Evolutionary conservation across 805 yeast species (phyloP).

Genomic region (Candida broadrunensis): DNA sequence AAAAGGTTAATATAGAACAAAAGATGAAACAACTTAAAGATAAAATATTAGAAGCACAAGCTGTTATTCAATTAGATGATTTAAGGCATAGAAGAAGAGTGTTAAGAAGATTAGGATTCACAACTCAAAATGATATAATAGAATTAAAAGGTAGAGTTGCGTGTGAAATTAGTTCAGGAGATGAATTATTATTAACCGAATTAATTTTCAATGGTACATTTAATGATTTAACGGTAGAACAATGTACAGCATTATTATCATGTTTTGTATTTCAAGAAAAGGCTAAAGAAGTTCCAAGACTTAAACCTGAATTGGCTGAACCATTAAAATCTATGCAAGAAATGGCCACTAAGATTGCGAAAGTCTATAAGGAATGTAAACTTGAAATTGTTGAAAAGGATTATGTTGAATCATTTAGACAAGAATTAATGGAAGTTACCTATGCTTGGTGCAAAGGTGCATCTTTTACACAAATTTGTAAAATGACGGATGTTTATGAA

Average conservation of each 20-base stretch:
- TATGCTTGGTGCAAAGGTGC: conserved; percentile 97
- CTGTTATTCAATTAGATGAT: conserved; percentile 92
- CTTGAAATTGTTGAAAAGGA: conserved; percentile 88
- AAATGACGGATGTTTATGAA: conserved; percentile 98
- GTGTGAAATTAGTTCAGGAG: conserved; percentile 92
- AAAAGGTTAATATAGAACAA: conserved; percentile 59
- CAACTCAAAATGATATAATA: conserved; percentile 82
- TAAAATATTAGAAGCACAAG: conserved; percentile 77
- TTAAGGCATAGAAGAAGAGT: conserved; percentile 91
- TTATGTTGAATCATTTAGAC: conserved; percentile 86
- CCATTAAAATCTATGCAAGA: conserved; percentile 86
- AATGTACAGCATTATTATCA: conserved; percentile 86
- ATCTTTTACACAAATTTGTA: conserved; percentile 92
- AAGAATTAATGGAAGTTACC: conserved; percentile 95
- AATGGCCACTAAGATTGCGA: conserved; percentile 89
- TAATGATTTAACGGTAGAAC: conserved; percentile 82
- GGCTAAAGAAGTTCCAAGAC: conserved; percentile 81
- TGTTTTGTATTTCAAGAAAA: conserved; percentile 97
- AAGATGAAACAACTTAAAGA: conserved; percentile 58
- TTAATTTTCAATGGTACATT: conserved; percentile 93
- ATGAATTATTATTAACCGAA: conserved; percentile 82
- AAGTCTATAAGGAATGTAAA: conserved; percentile 84
- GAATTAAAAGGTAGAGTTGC: conserved; percentile 97
- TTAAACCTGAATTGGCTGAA: conserved; percentile 88
- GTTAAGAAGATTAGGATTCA: conserved; percentile 85